Percentiles rank a stretch among this genome's conserved stretches.
phyloP scores from a whole-genome alignment of 768 basidiomycete species.

The Cyclocybe cylindracea region DNA sequence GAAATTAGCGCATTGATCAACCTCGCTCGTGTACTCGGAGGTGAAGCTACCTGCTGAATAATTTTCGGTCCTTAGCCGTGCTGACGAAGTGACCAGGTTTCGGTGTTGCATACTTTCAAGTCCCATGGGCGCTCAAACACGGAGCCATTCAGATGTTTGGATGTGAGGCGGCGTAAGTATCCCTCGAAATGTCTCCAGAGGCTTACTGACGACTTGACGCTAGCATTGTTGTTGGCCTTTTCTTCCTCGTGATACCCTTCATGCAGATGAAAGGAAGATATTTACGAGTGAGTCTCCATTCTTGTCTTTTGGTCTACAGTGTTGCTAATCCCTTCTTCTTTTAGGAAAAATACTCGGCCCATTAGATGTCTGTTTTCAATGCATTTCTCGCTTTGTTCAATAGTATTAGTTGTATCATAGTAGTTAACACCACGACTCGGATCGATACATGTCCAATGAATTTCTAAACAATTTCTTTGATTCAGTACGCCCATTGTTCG shows the following conservation, averaged over 20 bases:
- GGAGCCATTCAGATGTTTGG: slow-evolving; percentile 67
- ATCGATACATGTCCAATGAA: too few relatives aligned
- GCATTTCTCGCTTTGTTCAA: too few relatives aligned
- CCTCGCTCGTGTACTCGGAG: slow-evolving; percentile 54
- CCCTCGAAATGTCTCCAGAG: not conserved
- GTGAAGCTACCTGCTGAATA: slow-evolving; percentile 18
- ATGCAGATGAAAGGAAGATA: slow-evolving; percentile 49
- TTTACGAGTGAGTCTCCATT: slow-evolving; percentile 40
- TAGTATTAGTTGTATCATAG: too few relatives aligned
- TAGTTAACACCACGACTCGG: too few relatives aligned
- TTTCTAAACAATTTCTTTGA: too few relatives aligned
- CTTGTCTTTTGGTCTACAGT: too few relatives aligned
- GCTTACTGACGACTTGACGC: not conserved
- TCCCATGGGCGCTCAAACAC: slow-evolving; percentile 61
- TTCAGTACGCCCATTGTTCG: too few relatives aligned
- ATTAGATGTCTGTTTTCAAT: too few relatives aligned
- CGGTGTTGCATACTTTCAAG: slow-evolving; percentile 66
- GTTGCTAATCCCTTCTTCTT: too few relatives aligned
- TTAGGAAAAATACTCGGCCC: too few relatives aligned
- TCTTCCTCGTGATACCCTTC: slow-evolving; percentile 51
- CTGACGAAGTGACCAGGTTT: slow-evolving; percentile 37
- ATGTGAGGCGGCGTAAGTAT: slow-evolving; percentile 57
- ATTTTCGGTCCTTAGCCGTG: not conserved
- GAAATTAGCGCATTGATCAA: slow-evolving; percentile 67
- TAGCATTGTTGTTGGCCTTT: slow-evolving; percentile 51